Evolutionary conservation across 2,329 filamentous ascomycete genomes (phyloP), one percentile per base, ranked within the genome.

Genomic region (Chrysoporthe puriensis): DNA sequence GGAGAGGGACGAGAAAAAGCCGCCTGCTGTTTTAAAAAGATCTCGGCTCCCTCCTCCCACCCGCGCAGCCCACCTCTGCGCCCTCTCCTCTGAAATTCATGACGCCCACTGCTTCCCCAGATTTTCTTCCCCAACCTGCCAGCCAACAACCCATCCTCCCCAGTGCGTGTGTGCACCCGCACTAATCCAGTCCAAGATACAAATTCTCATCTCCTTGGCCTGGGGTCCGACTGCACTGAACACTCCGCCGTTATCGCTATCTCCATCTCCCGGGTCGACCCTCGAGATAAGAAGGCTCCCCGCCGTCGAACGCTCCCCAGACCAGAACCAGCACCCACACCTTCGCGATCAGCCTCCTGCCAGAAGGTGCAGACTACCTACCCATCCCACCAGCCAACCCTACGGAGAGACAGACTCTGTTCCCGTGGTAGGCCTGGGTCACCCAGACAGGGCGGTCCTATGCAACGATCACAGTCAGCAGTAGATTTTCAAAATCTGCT

Each of bases 401-500:
- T 26, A 26, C 26, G 26, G 26, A 26, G 26, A 26, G 2, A 2
- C 26, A 26, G 26, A 26, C 26, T 2, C 2, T 26, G 26, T 26
- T 26, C 26, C 26, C 26, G 9, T 16, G 26, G 16, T 16, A 62
- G 50, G 62, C 60, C 69, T 70, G 69, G 69, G 56, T 64, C 14
- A 62, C 48, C 63, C 64, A 68, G 68, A 70, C 72, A 71, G 70
- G 76, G 77, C 80, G 78, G 83, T 89, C 88, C 90, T 86, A 92
- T 93, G 90, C 90, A 91, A 86, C 88, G 88, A 80, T 85, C 88
- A 84, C 85, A 86, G 76, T 91, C 90, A 73, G 88, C 89, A 78
- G 88, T 91, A 81, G 89, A 91, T 85, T 91, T 92, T 80, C 88
- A 87, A 78, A 91, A 88, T 85, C 87, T 92, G 77, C 86, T 93